Conservation (phyloP, 179 eudicot genomes). For the Actinidia polygama region DNA sequence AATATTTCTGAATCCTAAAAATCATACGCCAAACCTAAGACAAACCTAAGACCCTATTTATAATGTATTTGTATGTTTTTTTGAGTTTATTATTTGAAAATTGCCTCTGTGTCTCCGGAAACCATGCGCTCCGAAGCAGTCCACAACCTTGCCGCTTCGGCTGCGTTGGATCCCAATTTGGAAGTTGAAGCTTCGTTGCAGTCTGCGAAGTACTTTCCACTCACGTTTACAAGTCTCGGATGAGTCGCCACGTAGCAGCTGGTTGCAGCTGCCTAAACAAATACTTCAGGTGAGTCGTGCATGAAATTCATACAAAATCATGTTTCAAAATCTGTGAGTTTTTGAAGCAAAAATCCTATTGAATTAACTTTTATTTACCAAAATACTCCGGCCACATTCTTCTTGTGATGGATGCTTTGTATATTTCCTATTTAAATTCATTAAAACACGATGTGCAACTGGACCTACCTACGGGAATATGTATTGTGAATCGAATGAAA, state of each 20-base stretch:
- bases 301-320: background rate
- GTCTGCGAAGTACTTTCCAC: slow-evolving; percentile 80
- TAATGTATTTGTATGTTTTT: background rate
- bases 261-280: slow-evolving; percentile 82
- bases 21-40: no score
- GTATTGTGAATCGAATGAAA: no score
- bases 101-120: slow-evolving; percentile 26
- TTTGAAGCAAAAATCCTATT: no score
- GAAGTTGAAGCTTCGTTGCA: slow-evolving; percentile 77
- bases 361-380: no score
- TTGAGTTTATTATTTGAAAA: background rate
- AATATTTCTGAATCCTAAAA: no score
- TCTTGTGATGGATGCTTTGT: no score
- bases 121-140: slow-evolving; percentile 62
- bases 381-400: no score
- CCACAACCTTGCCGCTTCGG: slow-evolving; percentile 67
- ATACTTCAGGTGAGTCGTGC: slow-evolving; percentile 24
- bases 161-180: slow-evolving; percentile 49
- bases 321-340: background rate
- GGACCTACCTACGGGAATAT: no score
- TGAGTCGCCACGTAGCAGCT: slow-evolving; percentile 88
- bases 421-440: no score
- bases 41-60: no score
- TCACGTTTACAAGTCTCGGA: slow-evolving; percentile 47
- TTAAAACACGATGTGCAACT: no score